Conservation (phyloP, 1,284 basidiomycete species). For the Earliella scabrosa region DNA sequence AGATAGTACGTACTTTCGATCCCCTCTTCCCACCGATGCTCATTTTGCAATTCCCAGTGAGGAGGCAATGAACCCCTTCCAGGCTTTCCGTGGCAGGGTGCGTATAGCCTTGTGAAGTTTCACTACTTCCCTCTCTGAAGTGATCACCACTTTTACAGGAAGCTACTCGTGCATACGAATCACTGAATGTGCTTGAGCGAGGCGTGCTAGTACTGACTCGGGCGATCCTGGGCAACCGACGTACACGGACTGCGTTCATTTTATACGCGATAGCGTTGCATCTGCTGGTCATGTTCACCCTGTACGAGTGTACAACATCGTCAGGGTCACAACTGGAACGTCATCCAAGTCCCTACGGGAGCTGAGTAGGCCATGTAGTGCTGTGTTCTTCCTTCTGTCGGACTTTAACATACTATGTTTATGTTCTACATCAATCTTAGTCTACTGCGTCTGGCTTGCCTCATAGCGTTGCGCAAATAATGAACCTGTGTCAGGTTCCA, state of each 20-base stretch:
- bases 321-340: conserved; percentile 52
- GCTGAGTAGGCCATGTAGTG: neutral
- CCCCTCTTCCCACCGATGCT: neutral
- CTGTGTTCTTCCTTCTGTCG: too few species aligned
- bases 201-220: conserved; percentile 87
- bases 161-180: conserved; percentile 89
- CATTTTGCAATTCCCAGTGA: conserved; percentile 47
- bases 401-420: too few species aligned
- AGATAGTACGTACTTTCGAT: conserved; percentile 57
- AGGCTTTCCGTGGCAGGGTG: conserved; percentile 93
- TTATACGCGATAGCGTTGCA: conserved; percentile 83
- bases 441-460: too few species aligned
- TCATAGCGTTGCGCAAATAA: too few species aligned
- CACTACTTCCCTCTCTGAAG: neutral
- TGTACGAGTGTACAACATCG: conserved; percentile 69
- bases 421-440: too few species aligned
- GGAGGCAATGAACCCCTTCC: conserved; percentile 96
- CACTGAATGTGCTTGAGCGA: conserved; percentile 90
- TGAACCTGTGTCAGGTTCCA: too few species aligned
- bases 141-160: conserved; percentile 59
- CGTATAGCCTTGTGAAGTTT: conserved; percentile 47
- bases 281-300: conserved; percentile 77
- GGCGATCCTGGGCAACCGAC: conserved; percentile 86
- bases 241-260: conserved; percentile 83
- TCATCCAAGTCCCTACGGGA: conserved; percentile 43